Base-by-base conservation (phyloP, 371 early-diverging fungal species). In the Apophysomyces sp. region DNA sequence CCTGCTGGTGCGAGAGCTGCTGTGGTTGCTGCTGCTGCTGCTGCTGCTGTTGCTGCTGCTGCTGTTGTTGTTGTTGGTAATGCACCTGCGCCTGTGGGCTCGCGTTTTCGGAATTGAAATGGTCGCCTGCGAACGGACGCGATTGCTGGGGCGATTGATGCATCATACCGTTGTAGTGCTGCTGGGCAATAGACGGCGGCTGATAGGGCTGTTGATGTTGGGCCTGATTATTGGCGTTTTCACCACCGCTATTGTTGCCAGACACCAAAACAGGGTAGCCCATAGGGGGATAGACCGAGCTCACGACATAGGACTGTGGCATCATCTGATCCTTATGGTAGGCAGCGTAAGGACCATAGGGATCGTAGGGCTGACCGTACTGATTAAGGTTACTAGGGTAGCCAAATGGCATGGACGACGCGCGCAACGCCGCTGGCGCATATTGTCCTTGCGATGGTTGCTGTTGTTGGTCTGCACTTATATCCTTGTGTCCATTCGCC, bases 281-380 rank as follows among this genome's bases (percentile, higher is more conserved):
- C 65, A 68, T 61, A 41, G 69, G 62, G 32, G 70, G 53, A 58
- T 78, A 78, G 32, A 68, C 62, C 15, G 73, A 65, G 31, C 61
- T 66, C 24, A 69, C 57, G 24, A 69, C 55, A 24, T 67, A 68
- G 4, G 65, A 49, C 30, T 61, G 63, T 15, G 56, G 49, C 55
- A 62, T 41, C 63, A 63, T 60, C 28, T 68, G 64, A 32, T 68
- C 66, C 52, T 62, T 56, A 52, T 63, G 51, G 57, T 63, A 58
- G 31, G 62, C 62, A 36, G 66, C 62, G 49, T 72, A 72, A 15
- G 53, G 60, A 15, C 66, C 60, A 56, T 72, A 72, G 29, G 73
- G 58, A 57, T 69, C 70, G 30, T 69, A 63, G n/a, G 66, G 66
- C 51, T 73, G 69, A 12, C 67, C 69, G 49, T 73, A 73, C 28